Conservation (phyloP, 1,284 basidiomycete species). For the Earliella scabrosa region DNA sequence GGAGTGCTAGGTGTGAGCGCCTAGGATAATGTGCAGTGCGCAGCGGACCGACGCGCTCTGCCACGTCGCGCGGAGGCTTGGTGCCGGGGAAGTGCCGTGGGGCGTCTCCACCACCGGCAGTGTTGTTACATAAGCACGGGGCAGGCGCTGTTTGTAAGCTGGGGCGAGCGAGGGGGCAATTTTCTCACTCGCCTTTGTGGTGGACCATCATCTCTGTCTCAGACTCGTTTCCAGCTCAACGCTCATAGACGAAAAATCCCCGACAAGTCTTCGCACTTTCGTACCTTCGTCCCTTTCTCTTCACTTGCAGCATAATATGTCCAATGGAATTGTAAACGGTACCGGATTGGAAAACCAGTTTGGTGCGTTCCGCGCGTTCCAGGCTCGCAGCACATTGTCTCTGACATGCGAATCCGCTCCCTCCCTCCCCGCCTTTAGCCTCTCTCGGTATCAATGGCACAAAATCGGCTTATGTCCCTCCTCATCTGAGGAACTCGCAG, state of each 20-base stretch:
- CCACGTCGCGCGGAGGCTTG: constrained; percentile 19
- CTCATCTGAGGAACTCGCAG: constrained; percentile 85
- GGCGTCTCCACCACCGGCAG: constrained; percentile 3
- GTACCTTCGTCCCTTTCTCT: constrained; percentile 28
- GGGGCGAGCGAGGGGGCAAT: constrained; percentile 19
- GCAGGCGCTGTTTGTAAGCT: constrained; percentile 30
- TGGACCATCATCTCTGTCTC: constrained; percentile 40
- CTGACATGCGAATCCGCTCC: constrained; percentile 27
- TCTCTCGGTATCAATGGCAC: constrained; percentile 73
- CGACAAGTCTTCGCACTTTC: constrained; percentile 26
- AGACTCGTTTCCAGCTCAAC: constrained; percentile 31
- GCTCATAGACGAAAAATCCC: constrained; percentile 37
- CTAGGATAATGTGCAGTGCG: neutral
- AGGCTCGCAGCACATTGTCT: constrained; percentile 10
- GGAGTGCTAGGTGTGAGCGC: constrained; percentile 14
- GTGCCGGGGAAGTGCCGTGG: no score
- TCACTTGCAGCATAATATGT: constrained; percentile 65
- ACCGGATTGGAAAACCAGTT: constrained; percentile 83
- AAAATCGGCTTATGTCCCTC: constrained; percentile 91
- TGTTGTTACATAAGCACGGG: constrained; percentile 20
- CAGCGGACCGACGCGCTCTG: constrained; percentile 10
- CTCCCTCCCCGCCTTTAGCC: constrained; percentile 40
- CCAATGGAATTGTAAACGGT: constrained; percentile 86
- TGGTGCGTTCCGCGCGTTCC: constrained; percentile 53
- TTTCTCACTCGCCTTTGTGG: constrained; percentile 41